phyloP scores from a whole-genome alignment of 129 eudicot genomes.

The Flaveria sonorensis region DNA sequence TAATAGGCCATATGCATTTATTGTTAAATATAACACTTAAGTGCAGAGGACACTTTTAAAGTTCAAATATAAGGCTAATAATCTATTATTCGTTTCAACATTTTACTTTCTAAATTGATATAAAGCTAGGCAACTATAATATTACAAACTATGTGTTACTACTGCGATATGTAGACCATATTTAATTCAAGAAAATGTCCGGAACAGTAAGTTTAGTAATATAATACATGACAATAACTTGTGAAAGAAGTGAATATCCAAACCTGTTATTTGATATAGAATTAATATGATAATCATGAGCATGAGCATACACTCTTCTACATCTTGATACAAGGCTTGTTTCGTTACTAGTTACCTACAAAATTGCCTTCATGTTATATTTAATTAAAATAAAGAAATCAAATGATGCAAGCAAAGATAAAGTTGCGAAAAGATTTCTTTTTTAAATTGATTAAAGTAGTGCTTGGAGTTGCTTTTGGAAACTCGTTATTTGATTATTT shows the following conservation, averaged over 20 bases:
- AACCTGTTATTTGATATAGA: constrained; percentile 97
- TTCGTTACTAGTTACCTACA: constrained; percentile 87
- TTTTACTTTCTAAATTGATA: background rate
- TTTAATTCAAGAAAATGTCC: background rate
- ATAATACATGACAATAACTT: background rate
- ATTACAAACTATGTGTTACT: background rate
- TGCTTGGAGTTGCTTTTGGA: constrained; percentile 1
- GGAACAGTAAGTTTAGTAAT: background rate
- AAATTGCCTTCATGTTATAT: constrained; percentile 22
- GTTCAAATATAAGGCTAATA: background rate
- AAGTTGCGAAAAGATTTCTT: background rate
- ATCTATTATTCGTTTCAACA: background rate
- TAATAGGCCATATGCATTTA: background rate
- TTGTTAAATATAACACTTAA: background rate
- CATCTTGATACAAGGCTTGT: constrained; percentile 92
- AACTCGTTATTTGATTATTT: background rate
- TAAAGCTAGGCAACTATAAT: background rate
- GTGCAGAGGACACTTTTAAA: background rate
- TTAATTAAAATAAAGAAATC: constrained; percentile 4
- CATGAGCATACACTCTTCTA: constrained; percentile 99
- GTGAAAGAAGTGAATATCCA: constrained; percentile 13
- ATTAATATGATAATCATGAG: constrained; percentile 98
- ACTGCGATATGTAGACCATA: background rate
- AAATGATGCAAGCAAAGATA: background rate
- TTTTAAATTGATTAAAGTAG: background rate